phyloP scores from a whole-genome alignment of 495 filamentous ascomycete genomes.

The Thermothielavioides terrestris region DNA sequence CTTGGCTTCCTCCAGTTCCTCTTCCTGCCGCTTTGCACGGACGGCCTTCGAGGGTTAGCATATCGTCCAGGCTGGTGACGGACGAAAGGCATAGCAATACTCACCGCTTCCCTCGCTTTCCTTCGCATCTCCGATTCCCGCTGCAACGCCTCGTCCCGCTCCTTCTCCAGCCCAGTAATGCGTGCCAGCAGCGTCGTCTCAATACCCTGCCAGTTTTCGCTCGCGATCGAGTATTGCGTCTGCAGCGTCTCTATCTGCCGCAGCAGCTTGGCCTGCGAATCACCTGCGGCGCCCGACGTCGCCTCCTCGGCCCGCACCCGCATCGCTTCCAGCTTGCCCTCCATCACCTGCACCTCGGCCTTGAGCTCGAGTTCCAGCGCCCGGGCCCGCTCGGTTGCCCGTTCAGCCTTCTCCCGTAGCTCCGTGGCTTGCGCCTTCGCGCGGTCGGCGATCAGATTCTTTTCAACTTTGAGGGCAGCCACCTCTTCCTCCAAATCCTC shows the following conservation, averaged over 20 bases:
- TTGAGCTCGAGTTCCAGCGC: conserved; percentile 71
- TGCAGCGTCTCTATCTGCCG: conserved; percentile 94
- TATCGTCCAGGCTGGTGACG: conserved; percentile 9
- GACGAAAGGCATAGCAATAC: conserved; percentile 17
- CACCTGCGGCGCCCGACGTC: conserved; percentile 69
- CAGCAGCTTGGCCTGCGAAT: conserved; percentile 82
- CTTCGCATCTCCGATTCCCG: conserved; percentile 76
- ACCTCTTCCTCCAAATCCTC: conserved; percentile 66
- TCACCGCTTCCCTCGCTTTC: conserved; percentile 78
- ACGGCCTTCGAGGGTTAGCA: conserved; percentile 46
- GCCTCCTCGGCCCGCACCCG: conserved; percentile 82
- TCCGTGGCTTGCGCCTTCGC: conserved; percentile 59
- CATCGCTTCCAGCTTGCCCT: conserved; percentile 84
- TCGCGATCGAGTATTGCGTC: conserved; percentile 87
- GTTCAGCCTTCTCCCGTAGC: conserved; percentile 60
- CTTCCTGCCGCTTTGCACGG: conserved; percentile 67
- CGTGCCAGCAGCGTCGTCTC: conserved; percentile 73
- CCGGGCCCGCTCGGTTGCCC: conserved; percentile 63
- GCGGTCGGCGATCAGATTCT: conserved; percentile 60
- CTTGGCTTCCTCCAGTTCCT: conserved; percentile 68
- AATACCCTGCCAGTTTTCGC: conserved; percentile 95
- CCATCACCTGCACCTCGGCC: conserved; percentile 71
- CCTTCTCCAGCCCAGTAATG: conserved; percentile 70
- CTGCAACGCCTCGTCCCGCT: conserved; percentile 75
- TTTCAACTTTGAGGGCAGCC: conserved; percentile 64